Base-by-base conservation (phyloP, 2,329 filamentous ascomycete species). In the Seiridium cupressi region DNA sequence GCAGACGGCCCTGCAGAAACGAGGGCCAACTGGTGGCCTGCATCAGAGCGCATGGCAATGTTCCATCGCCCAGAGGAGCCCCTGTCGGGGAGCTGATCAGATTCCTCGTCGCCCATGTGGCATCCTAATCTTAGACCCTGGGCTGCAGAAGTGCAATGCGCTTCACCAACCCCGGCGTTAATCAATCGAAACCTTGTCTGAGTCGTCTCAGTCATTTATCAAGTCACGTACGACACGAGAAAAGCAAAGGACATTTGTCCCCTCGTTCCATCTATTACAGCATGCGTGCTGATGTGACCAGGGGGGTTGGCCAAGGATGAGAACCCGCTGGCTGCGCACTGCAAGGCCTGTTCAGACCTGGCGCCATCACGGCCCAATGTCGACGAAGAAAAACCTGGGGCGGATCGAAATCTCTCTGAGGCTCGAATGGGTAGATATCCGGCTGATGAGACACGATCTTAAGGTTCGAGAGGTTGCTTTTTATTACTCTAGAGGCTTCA, bases 101-200 rank as follows among this genome's bases (percentile, higher is more conserved):
- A 35, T 57, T 42, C 55, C 44, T 42, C 46, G 46, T 51, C 55
- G 35, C 38, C 55, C 55, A 58, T 58, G 55, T 58, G 55, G 55
- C 55, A 58, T 48, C 46, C 55, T 58, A 58, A 58, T 58, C 46
- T 58, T 18, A 58, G 36, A 58, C 54, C 54, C 54, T 34, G 55
- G 47, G 18, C 55, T 46, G 44, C 55, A 58, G 55, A 38, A 34
- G 40, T 18, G 44, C 40, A 36, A 18, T 57, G 54, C 54, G 40
- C 40, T 44, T 44, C 10, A 31, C 31, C 18, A 44, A 44, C 51
- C 51, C 51, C 44, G 51, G 49, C 51, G 54, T 47, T 57, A 44
- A 57, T 57, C 54, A 57, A 46, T 36, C 40, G 35, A 18, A 57
- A 57, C 54, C 54, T 35, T 48, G 44, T 34, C 40, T 42, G 26